Evolutionary conservation across 805 yeast species (phyloP).

Genomic region (Kodamaea jinghongensis): DNA sequence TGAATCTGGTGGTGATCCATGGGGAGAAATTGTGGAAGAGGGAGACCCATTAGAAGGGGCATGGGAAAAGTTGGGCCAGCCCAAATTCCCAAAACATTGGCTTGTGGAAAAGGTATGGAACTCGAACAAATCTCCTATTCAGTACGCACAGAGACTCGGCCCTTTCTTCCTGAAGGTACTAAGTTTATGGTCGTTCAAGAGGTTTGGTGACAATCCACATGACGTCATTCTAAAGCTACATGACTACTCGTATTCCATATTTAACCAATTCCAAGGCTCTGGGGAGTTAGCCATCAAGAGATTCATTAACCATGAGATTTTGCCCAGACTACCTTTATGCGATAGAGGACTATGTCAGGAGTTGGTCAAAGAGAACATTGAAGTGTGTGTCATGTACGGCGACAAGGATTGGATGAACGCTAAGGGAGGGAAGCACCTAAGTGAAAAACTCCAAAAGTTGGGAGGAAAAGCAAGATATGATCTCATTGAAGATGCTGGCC

Average conservation of each 20-base stretch:
- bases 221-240: conserved; percentile 35
- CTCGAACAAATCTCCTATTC: conserved; percentile 38
- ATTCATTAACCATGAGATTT: conserved; percentile 38
- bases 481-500: conserved; percentile 37
- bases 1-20: conserved; percentile 34
- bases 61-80: conserved; percentile 37
- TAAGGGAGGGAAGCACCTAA: conserved; percentile 35
- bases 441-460: conserved; percentile 20
- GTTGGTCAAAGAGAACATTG: conserved; percentile 21
- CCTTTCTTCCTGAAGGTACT: conserved; percentile 40
- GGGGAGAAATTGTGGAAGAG: conserved; percentile 26
- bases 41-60: conserved; percentile 18
- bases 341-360: conserved; percentile 37
- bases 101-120: conserved; percentile 36
- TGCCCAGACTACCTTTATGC: conserved; percentile 38
- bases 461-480: conserved; percentile 13
- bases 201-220: conserved; percentile 22
- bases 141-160: conserved; percentile 35
- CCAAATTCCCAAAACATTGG: conserved; percentile 34
- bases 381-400: conserved; percentile 37
- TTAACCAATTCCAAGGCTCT: conserved; percentile 42
- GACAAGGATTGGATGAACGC: conserved; percentile 45
- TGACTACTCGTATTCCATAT: conserved; percentile 39
- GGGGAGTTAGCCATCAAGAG: conserved; percentile 45
- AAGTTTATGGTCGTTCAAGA: conserved; percentile 41